phyloP scores from a whole-genome alignment of 257 asterid species.

The Fraxinus quadrangulata region DNA sequence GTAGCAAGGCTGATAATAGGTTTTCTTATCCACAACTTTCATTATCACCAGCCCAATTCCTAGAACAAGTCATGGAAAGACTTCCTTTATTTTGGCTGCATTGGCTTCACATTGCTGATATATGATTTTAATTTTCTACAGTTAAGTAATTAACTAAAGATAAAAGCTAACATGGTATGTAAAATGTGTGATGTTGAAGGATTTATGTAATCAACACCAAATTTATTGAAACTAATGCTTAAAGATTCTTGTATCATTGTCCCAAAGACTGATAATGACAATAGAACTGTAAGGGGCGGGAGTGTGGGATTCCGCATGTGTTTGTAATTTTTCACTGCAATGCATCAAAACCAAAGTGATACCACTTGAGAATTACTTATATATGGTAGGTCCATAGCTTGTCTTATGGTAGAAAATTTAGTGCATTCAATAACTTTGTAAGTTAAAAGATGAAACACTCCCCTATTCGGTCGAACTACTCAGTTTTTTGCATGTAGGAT shows the following conservation, averaged over 20 bases:
- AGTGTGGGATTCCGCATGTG: conserved; percentile 36
- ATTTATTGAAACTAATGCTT: neutral
- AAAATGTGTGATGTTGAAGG: neutral
- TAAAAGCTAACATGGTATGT: neutral
- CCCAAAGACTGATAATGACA: conserved; percentile 55
- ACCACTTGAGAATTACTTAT: conserved; percentile 29
- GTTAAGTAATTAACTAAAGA: conserved; percentile 17
- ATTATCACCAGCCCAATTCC: neutral
- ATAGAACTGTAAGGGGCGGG: conserved; percentile 33
- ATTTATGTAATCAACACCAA: neutral
- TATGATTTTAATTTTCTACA: conserved; percentile 26
- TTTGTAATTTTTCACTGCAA: conserved; percentile 16
- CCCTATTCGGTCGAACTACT: neutral
- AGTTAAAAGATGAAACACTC: neutral
- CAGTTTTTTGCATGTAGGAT: neutral
- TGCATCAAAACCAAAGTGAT: conserved; percentile 35
- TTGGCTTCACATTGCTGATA: conserved; percentile 40
- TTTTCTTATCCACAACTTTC: too few species aligned
- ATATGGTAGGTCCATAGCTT: neutral
- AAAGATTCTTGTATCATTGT: conserved; percentile 47
- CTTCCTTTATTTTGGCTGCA: conserved; percentile 34
- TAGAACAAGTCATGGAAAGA: too few species aligned
- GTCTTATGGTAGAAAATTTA: neutral
- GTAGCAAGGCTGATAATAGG: too few species aligned
- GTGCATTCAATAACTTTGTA: neutral